phyloP scores from a whole-genome alignment of 352 stramenopile genomes.

The Aphanomyces astaci region DNA sequence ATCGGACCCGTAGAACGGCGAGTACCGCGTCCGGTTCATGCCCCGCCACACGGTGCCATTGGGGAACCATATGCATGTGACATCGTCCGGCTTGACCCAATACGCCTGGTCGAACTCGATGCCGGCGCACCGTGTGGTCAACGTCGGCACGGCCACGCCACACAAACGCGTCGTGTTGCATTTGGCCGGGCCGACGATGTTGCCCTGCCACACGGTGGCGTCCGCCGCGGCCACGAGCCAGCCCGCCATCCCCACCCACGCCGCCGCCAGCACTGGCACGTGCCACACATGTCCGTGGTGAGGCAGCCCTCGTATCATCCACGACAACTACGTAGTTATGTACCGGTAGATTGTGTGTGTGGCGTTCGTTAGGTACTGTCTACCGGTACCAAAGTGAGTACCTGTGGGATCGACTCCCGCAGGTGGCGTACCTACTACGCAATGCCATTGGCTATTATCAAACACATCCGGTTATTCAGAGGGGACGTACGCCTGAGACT shows the following conservation, averaged over 20 bases:
- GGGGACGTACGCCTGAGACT: too few species aligned
- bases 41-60: constrained; percentile 23
- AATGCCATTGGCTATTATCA: too few species aligned
- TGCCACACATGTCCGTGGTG: neutral
- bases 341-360: too few species aligned
- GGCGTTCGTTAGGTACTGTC: too few species aligned
- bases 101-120: neutral
- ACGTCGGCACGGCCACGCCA: constrained; percentile 4
- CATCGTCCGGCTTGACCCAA: constrained; percentile 7
- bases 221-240: neutral
- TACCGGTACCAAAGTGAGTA: too few species aligned
- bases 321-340: too few species aligned
- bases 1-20: neutral
- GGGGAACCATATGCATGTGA: constrained; percentile 13
- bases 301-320: too few species aligned
- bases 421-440: too few species aligned
- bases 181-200: neutral
- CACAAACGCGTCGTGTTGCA: neutral
- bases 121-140: neutral
- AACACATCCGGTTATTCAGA: too few species aligned
- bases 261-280: neutral
- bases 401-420: too few species aligned
- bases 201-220: neutral
- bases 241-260: neutral
- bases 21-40: constrained; percentile 13